Evolutionary conservation across 192 early-diverging fungal genomes (phyloP), one percentile per base, ranked within the genome.

Genomic region (Chytriomyces sp.): DNA sequence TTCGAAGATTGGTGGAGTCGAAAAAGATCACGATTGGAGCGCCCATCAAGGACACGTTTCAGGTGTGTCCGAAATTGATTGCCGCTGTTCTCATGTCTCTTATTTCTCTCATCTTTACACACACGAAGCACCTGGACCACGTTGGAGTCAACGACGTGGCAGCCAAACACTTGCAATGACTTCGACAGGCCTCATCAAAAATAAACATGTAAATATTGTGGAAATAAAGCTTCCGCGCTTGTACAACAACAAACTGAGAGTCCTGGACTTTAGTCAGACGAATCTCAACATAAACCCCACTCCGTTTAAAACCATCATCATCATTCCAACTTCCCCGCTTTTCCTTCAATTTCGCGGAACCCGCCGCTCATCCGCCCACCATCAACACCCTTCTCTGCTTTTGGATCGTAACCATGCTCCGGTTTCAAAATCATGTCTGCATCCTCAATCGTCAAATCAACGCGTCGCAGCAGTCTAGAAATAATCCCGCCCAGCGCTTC

Each of bases 391-490:
- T 68, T 47, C 47, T 5, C 16, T 49, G 6, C 10, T 9, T 13
- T 13, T 23, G 49, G 13, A 23, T 13, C 69, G 26, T 70, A 13
- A n/a, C 8, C 69, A 50, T 7, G 49, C 13, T 9, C 8, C 53
- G 9, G 23, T 35, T 70, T 43, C 23, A 70, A 20, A 10, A 70
- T 44, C 53, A 45, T 16, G 28, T 72, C 69, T 26, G 50, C 50
- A 73, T 73, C 72, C n/a, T 73, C 72, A 45, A 73, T 73, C 44
- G 72, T 73, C 43, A 73, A 63, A 47, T 73, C 72, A 13, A 85
- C 67, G 11, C 81, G 64, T 7, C 80, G 49, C 79, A 88, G 72
- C 1, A 88, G 72, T 61, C 84, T 85, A 78, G 80, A 85, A 62
- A 88, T 62, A 28, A 88, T 74, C 2, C 78, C 61, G 50, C 81